Percentiles rank a stretch among this genome's conserved stretches.
Conservation (phyloP, 2,329 filamentous ascomycete species). For the Penicillium brevicompactum region DNA sequence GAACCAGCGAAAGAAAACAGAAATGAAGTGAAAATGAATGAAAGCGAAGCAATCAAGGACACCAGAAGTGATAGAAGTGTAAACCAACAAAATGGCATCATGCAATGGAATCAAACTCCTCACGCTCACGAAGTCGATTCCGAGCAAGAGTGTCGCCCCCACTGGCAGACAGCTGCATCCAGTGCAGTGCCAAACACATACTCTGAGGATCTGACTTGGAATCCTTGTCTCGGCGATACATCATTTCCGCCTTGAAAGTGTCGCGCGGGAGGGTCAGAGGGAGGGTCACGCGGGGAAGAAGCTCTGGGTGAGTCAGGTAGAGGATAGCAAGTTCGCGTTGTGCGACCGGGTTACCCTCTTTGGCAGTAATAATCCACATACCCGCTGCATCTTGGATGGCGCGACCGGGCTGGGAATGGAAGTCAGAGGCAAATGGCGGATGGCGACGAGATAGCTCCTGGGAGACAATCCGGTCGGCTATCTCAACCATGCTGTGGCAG, state of each 20-base stretch:
- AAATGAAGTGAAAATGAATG: background rate
- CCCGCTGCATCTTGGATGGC: slow-evolving; percentile 72
- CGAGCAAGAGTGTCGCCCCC: slow-evolving; percentile 86
- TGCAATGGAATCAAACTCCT: slow-evolving; percentile 63
- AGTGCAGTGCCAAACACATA: slow-evolving; percentile 94
- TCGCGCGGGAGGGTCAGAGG: slow-evolving; percentile 83
- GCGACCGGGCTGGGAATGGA: slow-evolving; percentile 32
- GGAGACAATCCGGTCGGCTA: slow-evolving; percentile 69
- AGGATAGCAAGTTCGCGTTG: slow-evolving; percentile 92
- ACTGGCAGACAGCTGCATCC: slow-evolving; percentile 87
- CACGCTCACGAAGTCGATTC: slow-evolving; percentile 74
- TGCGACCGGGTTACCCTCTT: slow-evolving; percentile 84
- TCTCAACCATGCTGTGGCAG: slow-evolving; percentile 79
- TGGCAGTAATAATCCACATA: slow-evolving; percentile 92
- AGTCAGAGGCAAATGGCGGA: slow-evolving; percentile 32
- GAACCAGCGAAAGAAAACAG: background rate
- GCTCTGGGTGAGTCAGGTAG: slow-evolving; percentile 87
- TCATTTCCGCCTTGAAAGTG: slow-evolving; percentile 86
- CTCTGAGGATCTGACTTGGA: slow-evolving; percentile 77
- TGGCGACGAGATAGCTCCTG: slow-evolving; percentile 50
- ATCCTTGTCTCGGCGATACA: slow-evolving; percentile 66
- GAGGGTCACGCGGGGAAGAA: slow-evolving; percentile 75
- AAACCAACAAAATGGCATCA: slow-evolving; percentile 32
- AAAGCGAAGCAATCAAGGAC: background rate
- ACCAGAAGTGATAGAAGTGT: slow-evolving; percentile 15